Conservation (phyloP, 2,329 filamentous ascomycete species). For the Cercospora sojina region DNA sequence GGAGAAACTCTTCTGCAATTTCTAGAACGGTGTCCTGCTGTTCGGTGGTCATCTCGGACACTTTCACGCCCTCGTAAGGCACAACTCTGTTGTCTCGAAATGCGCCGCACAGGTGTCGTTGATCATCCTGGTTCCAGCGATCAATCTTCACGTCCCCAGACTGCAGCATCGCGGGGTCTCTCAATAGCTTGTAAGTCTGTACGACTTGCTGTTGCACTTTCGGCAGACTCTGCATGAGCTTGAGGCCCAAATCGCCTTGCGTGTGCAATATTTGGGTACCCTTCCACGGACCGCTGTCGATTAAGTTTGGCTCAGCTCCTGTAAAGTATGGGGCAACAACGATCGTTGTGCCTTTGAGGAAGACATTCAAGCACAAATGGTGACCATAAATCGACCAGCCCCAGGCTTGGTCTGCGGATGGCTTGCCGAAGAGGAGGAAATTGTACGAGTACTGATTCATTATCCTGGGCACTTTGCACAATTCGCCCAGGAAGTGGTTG, state of each 20-base stretch:
- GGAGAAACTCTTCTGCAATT: constrained; percentile 64
- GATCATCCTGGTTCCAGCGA: constrained; percentile 78
- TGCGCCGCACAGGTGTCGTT: constrained; percentile 74
- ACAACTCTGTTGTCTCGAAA: constrained; percentile 76
- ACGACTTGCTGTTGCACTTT: constrained; percentile 50
- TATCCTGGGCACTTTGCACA: constrained; percentile 60
- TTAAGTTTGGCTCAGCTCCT: constrained; percentile 74
- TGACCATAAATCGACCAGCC: constrained; percentile 76
- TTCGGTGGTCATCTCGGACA: constrained; percentile 49
- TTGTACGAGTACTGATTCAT: constrained; percentile 78
- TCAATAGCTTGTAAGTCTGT: constrained; percentile 59
- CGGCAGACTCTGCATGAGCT: constrained; percentile 65
- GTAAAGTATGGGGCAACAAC: constrained; percentile 74
- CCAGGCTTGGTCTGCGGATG: constrained; percentile 61
- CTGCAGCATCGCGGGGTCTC: constrained; percentile 64
- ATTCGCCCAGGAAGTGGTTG: constrained; percentile 71
- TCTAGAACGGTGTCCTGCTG: constrained; percentile 58
- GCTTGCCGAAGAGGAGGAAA: constrained; percentile 63
- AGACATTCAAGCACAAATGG: constrained; percentile 71
- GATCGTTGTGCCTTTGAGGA: constrained; percentile 65
- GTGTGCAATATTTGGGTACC: constrained; percentile 66
- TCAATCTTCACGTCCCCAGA: constrained; percentile 50
- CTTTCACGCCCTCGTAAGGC: constrained; percentile 65
- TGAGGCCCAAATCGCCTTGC: constrained; percentile 64
- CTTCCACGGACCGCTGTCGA: constrained; percentile 62